A percentile compares a stretch with the other conserved stretches of the same genome.
phyloP scores from a whole-genome alignment of 805 yeast species.

The Metschnikowia picachoensis region DNA sequence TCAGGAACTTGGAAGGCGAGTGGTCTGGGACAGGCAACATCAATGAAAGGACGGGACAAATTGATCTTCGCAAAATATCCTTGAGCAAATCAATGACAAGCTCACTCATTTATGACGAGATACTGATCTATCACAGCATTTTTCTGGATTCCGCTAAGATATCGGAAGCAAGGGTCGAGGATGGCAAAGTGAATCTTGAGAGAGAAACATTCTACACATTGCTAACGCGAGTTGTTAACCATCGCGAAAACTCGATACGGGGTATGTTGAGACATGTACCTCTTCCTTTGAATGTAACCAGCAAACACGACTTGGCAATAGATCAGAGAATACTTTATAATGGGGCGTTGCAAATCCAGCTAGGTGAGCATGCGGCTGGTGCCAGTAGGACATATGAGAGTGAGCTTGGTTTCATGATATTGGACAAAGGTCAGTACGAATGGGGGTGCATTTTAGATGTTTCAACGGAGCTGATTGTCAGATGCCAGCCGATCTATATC shows the following conservation, averaged over 20 bases:
- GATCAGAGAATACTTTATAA: slow-evolving; percentile 64
- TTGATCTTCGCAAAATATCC: slow-evolving; percentile 66
- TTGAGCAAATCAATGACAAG: slow-evolving; percentile 59
- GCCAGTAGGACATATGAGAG: slow-evolving; percentile 42
- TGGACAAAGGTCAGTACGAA: slow-evolving; percentile 78
- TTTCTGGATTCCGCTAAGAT: slow-evolving; percentile 10
- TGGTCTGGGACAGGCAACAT: slow-evolving; percentile 49
- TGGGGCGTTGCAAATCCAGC: slow-evolving; percentile 64
- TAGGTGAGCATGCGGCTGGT: slow-evolving; percentile 34
- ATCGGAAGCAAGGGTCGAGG: slow-evolving; percentile 23
- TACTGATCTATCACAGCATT: slow-evolving; percentile 38
- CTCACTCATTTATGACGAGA: slow-evolving; percentile 46
- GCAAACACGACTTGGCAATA: slow-evolving; percentile 19
- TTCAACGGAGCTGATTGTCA: slow-evolving; percentile 19
- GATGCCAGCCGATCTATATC: slow-evolving; percentile 34
- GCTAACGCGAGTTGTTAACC: slow-evolving; percentile 48
- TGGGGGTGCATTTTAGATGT: slow-evolving; percentile 53
- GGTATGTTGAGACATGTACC: slow-evolving; percentile 65
- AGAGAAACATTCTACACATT: slow-evolving; percentile 51
- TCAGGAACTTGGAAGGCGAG: slow-evolving; percentile 54
- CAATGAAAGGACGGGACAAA: slow-evolving; percentile 44
- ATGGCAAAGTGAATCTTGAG: slow-evolving; percentile 5
- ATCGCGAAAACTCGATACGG: slow-evolving; percentile 34
- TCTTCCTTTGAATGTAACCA: slow-evolving; percentile 21
- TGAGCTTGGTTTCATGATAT: slow-evolving; percentile 55